phyloP scores from a whole-genome alignment of 306 rosid genomes.

The Cajanus cajan region DNA sequence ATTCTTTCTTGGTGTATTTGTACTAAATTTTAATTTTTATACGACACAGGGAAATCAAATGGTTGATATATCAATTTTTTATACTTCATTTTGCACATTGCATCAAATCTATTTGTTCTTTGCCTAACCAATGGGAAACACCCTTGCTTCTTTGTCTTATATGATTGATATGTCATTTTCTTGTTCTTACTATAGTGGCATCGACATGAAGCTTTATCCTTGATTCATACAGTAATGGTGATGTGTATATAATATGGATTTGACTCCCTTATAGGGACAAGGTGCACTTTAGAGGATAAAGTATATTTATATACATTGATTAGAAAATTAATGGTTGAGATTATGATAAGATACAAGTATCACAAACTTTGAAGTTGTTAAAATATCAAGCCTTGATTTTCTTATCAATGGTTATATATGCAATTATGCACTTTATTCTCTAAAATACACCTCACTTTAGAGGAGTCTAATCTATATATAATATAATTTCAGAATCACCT shows the following conservation, averaged over 20 bases:
- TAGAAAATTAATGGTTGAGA: background rate
- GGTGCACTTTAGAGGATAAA: background rate
- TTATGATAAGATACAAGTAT: background rate
- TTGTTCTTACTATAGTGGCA: constrained; percentile 3
- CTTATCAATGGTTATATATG: background rate
- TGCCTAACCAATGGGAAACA: background rate
- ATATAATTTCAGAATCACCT: background rate
- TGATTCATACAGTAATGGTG: background rate
- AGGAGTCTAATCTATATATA: background rate
- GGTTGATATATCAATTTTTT: background rate
- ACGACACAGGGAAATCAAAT: background rate
- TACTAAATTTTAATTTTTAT: constrained; percentile 2
- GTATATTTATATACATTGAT: background rate
- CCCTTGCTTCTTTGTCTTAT: background rate
- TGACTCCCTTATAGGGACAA: background rate
- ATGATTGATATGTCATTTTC: constrained; percentile 9
- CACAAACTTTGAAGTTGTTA: background rate
- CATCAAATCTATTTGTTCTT: background rate
- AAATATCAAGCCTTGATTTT: background rate
- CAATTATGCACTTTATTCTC: background rate
- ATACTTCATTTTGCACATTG: constrained; percentile 5
- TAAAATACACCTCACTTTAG: background rate
- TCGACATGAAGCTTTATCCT: constrained; percentile 2
- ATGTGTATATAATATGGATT: too few species aligned
- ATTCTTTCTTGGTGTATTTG: constrained; percentile 2